phyloP scores from a whole-genome alignment of 345 rosid genomes.

The Sonneratia alba region DNA sequence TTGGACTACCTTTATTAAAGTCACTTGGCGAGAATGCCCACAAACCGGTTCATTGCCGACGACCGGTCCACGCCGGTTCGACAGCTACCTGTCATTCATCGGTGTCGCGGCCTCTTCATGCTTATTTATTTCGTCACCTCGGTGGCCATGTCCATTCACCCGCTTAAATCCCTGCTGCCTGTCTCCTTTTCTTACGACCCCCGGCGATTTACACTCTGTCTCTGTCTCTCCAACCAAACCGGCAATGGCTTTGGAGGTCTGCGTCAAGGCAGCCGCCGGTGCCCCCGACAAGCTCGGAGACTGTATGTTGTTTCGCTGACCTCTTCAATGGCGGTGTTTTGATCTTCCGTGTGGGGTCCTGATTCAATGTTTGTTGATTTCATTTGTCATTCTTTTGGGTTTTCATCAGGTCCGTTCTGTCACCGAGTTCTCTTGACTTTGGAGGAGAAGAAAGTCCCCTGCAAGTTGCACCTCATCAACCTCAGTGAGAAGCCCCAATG shows the following conservation, averaged over 20 bases:
- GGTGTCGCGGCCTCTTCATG: background rate
- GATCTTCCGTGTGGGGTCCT: background rate
- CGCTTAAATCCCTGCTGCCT: background rate
- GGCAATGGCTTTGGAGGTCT: slow-evolving; percentile 22
- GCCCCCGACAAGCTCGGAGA: slow-evolving; percentile 68
- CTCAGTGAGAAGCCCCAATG: slow-evolving; percentile 65
- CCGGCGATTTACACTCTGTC: background rate
- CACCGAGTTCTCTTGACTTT: slow-evolving; percentile 60
- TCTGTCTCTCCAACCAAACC: background rate
- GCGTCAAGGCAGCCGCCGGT: slow-evolving; percentile 77
- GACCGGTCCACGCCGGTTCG: background rate
- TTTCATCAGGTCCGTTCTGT: slow-evolving; percentile 63
- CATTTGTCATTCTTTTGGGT: background rate
- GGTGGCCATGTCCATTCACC: too few species aligned
- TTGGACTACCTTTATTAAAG: too few species aligned
- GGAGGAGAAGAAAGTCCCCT: slow-evolving; percentile 77
- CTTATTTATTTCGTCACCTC: background rate
- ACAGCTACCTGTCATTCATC: background rate
- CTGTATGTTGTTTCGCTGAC: slow-evolving; percentile 28
- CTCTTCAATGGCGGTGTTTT: background rate
- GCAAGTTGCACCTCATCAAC: slow-evolving; percentile 50
- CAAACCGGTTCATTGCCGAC: too few species aligned
- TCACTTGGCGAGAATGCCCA: too few species aligned
- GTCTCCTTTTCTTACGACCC: background rate
- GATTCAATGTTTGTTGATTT: background rate